Base-by-base conservation (phyloP, 2,329 filamentous ascomycete species). In the Helicocarpus griseus region DNA sequence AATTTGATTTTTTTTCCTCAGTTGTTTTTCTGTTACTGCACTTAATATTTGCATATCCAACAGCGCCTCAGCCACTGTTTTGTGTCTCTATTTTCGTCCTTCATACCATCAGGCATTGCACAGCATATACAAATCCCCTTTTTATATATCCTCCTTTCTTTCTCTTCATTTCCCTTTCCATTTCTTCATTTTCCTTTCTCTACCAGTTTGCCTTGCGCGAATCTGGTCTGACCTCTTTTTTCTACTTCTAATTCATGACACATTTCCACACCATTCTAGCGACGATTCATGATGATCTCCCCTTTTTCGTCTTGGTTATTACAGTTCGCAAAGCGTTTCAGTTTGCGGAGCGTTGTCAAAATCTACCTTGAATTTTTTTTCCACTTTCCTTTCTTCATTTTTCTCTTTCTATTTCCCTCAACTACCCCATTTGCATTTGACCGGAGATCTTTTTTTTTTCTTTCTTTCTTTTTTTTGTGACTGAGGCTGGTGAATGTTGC, bases 1-100 rank as follows among this genome's bases (percentile, higher is more conserved):
- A 68, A 48, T 53, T 53, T 33, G 19, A 17, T 26, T 45, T n/a
- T 19, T 56, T 54, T 56, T 60, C n/a, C 14, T 29, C 14, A 4
- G 11, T 19, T 24, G 53, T 58, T 56, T 57, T 55, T 46, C 54
- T 52, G 53, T 57, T 56, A 56, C 53, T 53, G 35, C 39, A 21
- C 33, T 54, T n/a, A n/a, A 53, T 49, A 51, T 53, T 53, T 39
- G 41, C 49, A 46, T 52, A 26, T 41, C 39, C 21, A 29, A 22
- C 19, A 44, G 36, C 35, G 28, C 21, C 33, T 43, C 29, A 48
- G 46, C 48, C 48, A 36, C 38, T 22, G 45, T 53, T 13, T 38
- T 28, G 28, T 41, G 14, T 14, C 19, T 49, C 22, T 22, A 21
- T 45, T 28, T 22, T 48, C 46, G 22, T 26, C 17, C 29, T 41